Evolutionary conservation across 1,139 yeast genomes (phyloP).

Genomic region (Protomyces macrosporus): DNA sequence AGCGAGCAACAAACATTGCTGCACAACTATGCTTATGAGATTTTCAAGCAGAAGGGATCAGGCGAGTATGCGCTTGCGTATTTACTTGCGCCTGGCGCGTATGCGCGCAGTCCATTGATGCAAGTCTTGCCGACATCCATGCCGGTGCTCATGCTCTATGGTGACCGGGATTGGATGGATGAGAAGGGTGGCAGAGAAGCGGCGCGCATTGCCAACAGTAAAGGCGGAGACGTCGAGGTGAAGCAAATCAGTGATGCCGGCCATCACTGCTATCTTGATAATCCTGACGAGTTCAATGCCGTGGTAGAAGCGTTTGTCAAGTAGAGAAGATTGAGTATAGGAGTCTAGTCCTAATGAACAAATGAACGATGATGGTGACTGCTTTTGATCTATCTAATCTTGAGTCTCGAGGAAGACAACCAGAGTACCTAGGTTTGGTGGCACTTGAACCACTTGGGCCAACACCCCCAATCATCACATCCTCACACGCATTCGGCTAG

Average conservation of each 20-base stretch:
- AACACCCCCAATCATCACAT: background rate
- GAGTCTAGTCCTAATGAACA: no score
- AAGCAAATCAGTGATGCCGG: constrained; percentile 55
- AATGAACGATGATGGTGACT: no score
- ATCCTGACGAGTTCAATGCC: constrained; percentile 56
- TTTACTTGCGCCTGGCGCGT: constrained; percentile 65
- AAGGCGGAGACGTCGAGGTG: constrained; percentile 36
- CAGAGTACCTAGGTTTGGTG: no score
- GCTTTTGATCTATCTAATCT: no score
- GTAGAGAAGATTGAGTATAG: background rate
- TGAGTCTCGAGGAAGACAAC: no score
- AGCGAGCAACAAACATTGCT: constrained; percentile 37
- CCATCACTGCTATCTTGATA: constrained; percentile 75
- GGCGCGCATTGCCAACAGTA: constrained; percentile 39
- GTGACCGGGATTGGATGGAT: constrained; percentile 85
- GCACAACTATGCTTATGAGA: constrained; percentile 57
- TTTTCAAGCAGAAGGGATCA: constrained; percentile 56
- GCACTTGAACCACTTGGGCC: no score
- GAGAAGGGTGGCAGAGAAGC: constrained; percentile 61
- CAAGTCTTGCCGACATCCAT: constrained; percentile 49
- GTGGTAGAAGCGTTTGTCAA: constrained; percentile 40
- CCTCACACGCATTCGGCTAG: background rate
- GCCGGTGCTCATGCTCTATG: constrained; percentile 60
- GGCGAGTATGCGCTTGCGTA: constrained; percentile 64
- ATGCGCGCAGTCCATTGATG: constrained; percentile 68